Conservation (phyloP, 805 yeast genomes). For the Myxozyma melibiosi region DNA sequence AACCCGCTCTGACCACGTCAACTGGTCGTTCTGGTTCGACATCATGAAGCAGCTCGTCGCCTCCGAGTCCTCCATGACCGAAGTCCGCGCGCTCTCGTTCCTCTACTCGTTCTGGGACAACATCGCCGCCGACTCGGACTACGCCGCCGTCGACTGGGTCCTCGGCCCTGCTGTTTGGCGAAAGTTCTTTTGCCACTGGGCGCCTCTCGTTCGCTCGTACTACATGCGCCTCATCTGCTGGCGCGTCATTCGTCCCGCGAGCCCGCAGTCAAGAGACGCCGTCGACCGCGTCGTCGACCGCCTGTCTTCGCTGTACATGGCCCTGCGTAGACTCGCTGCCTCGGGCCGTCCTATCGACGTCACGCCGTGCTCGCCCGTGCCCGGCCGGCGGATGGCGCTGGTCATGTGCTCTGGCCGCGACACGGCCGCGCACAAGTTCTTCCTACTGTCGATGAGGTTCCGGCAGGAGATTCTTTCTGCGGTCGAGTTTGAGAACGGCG, state of each 20-base stretch:
- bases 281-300: conserved; percentile 4
- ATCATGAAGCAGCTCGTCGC: conserved; percentile 61
- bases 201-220: conserved; percentile 71
- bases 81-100: conserved; percentile 64
- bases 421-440: conserved; percentile 26
- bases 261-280: conserved; percentile 21
- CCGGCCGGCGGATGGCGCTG: conserved; percentile 29
- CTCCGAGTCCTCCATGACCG: conserved; percentile 63
- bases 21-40: conserved; percentile 79
- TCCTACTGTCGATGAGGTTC: conserved; percentile 17
- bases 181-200: conserved; percentile 72
- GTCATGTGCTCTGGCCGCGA: conserved; percentile 24
- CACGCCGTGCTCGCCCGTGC: conserved; percentile 23
- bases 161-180: conserved; percentile 55
- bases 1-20: conserved; percentile 44
- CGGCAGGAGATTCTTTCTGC: conserved; percentile 9
- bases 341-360: conserved; percentile 6
- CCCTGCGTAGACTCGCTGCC: conserved; percentile 4
- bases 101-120: conserved; percentile 75
- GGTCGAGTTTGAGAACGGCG: conserved; percentile 3
- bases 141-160: conserved; percentile 51
- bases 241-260: conserved; percentile 49
- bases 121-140: conserved; percentile 49
- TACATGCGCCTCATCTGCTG: conserved; percentile 69
- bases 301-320: conserved; percentile 5